Percentiles rank a stretch among this genome's conserved stretches.
These are phyloP conservation scores for Obelidium mucronatum DNA, from an alignment of 192 early-diverging fungal genomes.

Conservation along the genomic window DNA sequence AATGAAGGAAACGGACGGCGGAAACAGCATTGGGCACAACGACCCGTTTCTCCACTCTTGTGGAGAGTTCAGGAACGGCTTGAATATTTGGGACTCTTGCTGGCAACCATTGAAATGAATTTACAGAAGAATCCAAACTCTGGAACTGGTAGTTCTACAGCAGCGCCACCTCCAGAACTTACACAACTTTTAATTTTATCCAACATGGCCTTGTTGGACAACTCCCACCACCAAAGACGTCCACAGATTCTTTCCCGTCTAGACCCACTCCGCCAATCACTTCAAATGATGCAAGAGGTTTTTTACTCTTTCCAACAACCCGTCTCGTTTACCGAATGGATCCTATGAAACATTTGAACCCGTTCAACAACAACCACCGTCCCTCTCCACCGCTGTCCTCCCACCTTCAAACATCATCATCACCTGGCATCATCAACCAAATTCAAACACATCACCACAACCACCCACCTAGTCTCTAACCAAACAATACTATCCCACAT, in stretches of 20 bases:
- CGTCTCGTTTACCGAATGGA: neutral
- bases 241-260: neutral
- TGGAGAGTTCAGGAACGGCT: constrained; percentile 35
- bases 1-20: constrained; percentile 4
- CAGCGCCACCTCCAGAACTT: neutral
- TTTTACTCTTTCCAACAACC: neutral
- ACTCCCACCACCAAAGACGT: neutral
- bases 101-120: constrained; percentile 4
- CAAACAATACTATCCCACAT: neutral
- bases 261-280: neutral
- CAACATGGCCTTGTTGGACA: neutral
- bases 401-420: neutral
- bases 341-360: too few relatives aligned
- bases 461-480: neutral
- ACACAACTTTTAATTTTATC: neutral
- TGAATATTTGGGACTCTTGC: constrained; percentile 22
- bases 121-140: neutral
- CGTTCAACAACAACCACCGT: neutral
- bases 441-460: constrained; percentile 2
- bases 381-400: neutral
- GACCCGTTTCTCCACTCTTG: constrained; percentile 29
- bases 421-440: neutral
- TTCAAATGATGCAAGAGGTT: neutral
- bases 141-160: neutral
- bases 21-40: constrained; percentile 30